Percentiles rank a stretch among this genome's conserved stretches.
These are phyloP conservation scores for Astragalus membranaceus DNA, from an alignment of 306 rosid species.

Conservation along the genomic window DNA sequence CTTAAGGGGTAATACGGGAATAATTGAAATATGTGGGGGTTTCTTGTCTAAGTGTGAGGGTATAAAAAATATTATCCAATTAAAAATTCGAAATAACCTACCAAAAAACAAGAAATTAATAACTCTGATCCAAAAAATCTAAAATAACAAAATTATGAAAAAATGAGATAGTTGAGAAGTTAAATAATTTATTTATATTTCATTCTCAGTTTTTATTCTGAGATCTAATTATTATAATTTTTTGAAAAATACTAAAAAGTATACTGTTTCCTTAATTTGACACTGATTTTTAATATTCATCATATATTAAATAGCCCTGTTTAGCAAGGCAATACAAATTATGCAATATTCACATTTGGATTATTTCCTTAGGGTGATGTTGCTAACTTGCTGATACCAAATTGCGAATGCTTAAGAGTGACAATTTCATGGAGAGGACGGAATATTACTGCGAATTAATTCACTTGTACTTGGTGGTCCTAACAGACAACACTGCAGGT, in stretches of 20 bases:
- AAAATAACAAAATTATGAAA: not conserved
- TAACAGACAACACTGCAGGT: not conserved
- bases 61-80: too few species aligned
- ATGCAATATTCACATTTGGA: not conserved
- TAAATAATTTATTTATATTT: too few species aligned
- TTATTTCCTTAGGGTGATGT: not conserved
- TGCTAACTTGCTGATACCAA: not conserved
- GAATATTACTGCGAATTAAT: conserved; percentile 9
- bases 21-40: too few species aligned
- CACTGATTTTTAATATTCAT: not conserved
- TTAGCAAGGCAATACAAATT: not conserved
- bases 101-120: too few species aligned
- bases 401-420: too few species aligned
- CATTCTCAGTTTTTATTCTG: not conserved
- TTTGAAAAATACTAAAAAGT: too few species aligned
- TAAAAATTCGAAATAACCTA: too few species aligned
- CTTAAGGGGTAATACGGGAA: too few species aligned
- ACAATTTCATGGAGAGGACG: not conserved
- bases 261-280: too few species aligned
- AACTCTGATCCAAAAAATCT: not conserved
- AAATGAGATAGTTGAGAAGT: not conserved
- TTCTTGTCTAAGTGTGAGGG: too few species aligned
- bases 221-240: too few species aligned
- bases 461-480: conserved; percentile 34
- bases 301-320: not conserved